These are phyloP conservation scores for Fusarium mexicanum DNA, from an alignment of 2,329 filamentous ascomycete genomes.

Conservation along the genomic window DNA sequence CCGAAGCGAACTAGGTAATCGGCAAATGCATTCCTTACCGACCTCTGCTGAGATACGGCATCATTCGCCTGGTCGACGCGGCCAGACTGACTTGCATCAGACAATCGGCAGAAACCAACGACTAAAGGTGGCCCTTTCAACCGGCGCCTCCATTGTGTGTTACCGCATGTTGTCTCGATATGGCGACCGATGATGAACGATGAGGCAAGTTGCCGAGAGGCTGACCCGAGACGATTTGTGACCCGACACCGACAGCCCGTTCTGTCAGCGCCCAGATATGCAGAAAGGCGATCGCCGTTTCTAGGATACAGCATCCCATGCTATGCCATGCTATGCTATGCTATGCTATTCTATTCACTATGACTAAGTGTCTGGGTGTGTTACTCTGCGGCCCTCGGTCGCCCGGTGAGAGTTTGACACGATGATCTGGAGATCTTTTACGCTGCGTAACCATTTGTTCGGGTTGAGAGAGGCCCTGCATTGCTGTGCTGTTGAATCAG, in stretches of 20 bases:
- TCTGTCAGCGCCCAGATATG: conserved; percentile 11
- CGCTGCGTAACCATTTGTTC: conserved; percentile 18
- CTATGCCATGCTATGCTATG: not conserved
- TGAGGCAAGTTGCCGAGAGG: conserved; percentile 13
- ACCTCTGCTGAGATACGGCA: not conserved
- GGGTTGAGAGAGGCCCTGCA: not conserved
- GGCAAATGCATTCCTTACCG: not conserved
- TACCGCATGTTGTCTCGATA: conserved; percentile 12
- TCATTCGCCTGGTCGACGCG: conserved; percentile 12
- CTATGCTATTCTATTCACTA: not conserved
- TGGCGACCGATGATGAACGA: conserved; percentile 18
- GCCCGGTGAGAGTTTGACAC: conserved; percentile 5
- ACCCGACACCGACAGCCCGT: conserved; percentile 3
- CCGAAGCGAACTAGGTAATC: not conserved
- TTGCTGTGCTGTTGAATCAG: conserved; percentile 8
- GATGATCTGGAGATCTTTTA: conserved; percentile 33
- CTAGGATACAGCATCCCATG: not conserved
- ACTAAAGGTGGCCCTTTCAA: not conserved
- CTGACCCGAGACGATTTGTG: conserved; percentile 1
- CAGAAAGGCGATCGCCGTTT: conserved; percentile 5
- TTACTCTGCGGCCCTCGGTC: conserved; percentile 1
- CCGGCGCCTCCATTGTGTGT: not conserved
- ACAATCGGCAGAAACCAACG: not conserved
- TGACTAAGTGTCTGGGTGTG: not conserved
- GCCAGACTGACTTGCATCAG: conserved; percentile 13